Conservation (phyloP, 2,329 filamentous ascomycete genomes). For the Thelonectria olida region DNA sequence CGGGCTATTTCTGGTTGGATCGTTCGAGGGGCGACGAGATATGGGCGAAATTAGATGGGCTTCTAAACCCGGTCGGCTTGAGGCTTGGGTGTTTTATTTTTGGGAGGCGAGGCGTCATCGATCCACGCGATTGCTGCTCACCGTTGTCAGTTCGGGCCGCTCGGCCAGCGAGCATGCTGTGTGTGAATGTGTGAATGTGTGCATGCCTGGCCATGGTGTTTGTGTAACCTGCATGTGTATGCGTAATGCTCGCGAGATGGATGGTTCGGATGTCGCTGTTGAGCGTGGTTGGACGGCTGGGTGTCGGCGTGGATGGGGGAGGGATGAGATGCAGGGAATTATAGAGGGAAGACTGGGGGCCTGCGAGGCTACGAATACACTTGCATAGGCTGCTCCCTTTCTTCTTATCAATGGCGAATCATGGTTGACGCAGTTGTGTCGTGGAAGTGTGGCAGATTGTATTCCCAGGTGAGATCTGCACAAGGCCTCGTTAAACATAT, state of each 20-base stretch:
- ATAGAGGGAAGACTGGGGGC: neutral
- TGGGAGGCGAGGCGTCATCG: neutral
- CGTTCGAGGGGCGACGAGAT: neutral
- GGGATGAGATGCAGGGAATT: neutral
- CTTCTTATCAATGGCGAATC: neutral
- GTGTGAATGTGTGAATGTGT: neutral
- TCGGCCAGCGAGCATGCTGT: neutral
- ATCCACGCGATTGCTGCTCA: neutral
- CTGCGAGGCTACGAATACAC: too few relatives aligned
- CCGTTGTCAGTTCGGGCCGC: neutral
- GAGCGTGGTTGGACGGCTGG: neutral
- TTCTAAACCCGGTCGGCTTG: neutral
- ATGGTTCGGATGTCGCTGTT: slow-evolving; percentile 4
- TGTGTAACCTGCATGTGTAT: neutral
- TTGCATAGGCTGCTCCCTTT: neutral
- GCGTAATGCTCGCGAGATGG: neutral
- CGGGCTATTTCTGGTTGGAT: slow-evolving; percentile 10
- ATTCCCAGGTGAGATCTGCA: neutral
- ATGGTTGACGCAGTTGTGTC: neutral
- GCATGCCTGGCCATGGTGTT: neutral
- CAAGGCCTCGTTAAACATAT: neutral
- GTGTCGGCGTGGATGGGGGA: neutral
- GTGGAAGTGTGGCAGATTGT: neutral
- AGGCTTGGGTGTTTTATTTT: neutral
- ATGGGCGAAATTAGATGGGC: slow-evolving; percentile 18